Conservation (phyloP, 2,329 filamentous ascomycete genomes). For the Sclerotiophoma versabilis region DNA sequence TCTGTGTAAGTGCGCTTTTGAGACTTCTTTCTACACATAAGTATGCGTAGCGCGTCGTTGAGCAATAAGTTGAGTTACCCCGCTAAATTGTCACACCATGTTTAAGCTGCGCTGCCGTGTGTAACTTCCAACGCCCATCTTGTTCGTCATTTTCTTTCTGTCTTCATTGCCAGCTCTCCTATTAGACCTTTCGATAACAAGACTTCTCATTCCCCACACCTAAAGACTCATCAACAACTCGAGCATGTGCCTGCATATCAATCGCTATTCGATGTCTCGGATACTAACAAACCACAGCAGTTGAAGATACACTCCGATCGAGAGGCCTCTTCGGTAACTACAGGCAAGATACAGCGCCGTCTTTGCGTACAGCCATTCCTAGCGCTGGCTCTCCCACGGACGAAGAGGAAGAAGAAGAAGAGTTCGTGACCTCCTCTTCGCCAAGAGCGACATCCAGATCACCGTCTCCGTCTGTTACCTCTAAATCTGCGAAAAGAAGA, state of each 20-base stretch:
- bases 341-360: not conserved
- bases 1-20: conserved; percentile 17
- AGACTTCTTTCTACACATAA: not conserved
- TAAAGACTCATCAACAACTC: no score
- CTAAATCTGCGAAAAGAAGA: conserved; percentile 28
- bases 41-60: not conserved
- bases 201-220: no score
- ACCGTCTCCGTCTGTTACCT: conserved; percentile 18
- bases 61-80: not conserved
- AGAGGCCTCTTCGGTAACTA: not conserved
- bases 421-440: conserved; percentile 31
- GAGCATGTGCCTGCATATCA: no score
- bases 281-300: not conserved
- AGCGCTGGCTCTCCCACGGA: conserved; percentile 42
- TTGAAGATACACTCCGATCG: not conserved
- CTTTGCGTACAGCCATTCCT: not conserved
- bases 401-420: conserved; percentile 38
- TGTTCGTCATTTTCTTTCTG: no score
- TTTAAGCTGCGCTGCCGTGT: no score
- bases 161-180: not conserved
- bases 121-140: no score
- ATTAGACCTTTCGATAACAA: not conserved
- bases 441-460: conserved; percentile 22
- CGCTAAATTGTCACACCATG: not conserved
- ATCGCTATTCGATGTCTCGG: not conserved